Percentiles rank a stretch among this genome's conserved stretches.
Conservation (phyloP, 2,329 filamentous ascomycete genomes). For the Thermomyces lanuginosus region DNA sequence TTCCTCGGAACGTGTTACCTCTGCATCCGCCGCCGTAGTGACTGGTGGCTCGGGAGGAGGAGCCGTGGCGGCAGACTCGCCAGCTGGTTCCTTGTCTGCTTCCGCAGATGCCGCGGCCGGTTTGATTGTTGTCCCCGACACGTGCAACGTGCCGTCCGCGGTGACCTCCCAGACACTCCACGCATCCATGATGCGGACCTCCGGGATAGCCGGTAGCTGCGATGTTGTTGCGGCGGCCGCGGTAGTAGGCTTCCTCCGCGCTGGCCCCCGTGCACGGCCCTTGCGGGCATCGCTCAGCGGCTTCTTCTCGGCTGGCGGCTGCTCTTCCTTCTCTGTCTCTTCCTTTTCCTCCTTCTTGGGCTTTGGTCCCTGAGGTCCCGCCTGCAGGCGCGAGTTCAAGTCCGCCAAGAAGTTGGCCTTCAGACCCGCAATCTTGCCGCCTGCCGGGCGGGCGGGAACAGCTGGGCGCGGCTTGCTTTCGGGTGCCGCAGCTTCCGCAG, state of each 20-base stretch:
- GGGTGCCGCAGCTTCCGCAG: conserved; percentile 20
- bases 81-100: no score
- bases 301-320: conserved; percentile 48
- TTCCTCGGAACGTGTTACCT: no score
- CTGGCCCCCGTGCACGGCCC: conserved; percentile 72
- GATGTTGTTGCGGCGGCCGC: conserved; percentile 33
- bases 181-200: conserved; percentile 22
- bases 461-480: conserved; percentile 61
- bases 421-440: conserved; percentile 76
- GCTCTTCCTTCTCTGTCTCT: conserved; percentile 42
- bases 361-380: conserved; percentile 67
- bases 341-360: conserved; percentile 51
- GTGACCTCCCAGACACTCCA: conserved; percentile 27
- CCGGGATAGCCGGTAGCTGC: conserved; percentile 18
- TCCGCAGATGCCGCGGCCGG: no score
- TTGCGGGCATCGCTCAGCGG: conserved; percentile 84
- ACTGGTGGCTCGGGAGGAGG: no score
- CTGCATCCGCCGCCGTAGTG: no score
- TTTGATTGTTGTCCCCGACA: no score
- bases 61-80: no score
- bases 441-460: conserved; percentile 60
- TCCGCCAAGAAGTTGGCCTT: conserved; percentile 88
- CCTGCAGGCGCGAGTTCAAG: conserved; percentile 70
- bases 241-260: conserved; percentile 50
- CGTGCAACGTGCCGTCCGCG: conserved; percentile 19